These are phyloP conservation scores for Clitoria ternatea DNA, from an alignment of 306 rosid genomes.

Conservation along the genomic window DNA sequence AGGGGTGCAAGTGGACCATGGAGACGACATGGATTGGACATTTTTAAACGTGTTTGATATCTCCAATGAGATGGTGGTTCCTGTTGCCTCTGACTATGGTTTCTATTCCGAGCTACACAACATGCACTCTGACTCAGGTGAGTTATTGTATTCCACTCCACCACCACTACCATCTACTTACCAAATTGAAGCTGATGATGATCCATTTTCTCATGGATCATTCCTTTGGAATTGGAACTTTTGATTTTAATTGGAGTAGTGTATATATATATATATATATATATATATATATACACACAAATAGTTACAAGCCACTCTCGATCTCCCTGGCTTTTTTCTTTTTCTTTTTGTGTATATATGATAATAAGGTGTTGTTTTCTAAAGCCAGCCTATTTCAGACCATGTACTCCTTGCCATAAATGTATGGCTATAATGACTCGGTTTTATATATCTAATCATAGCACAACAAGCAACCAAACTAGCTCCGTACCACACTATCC, in stretches of 20 bases:
- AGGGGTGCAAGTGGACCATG: constrained; percentile 18
- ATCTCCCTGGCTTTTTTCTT: too few species aligned
- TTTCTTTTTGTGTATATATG: background rate
- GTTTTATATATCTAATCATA: background rate
- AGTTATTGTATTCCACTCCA: constrained; percentile 13
- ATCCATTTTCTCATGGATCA: constrained; percentile 33
- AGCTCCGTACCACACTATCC: too few species aligned
- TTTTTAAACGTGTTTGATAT: constrained; percentile 33
- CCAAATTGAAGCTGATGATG: background rate
- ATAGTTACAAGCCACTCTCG: too few species aligned
- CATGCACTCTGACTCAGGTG: constrained; percentile 41
- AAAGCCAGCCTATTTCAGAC: background rate
- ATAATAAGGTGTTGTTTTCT: background rate
- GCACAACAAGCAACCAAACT: background rate
- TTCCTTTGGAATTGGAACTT: constrained; percentile 59
- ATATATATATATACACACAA: too few species aligned
- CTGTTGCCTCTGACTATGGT: background rate
- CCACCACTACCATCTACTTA: background rate
- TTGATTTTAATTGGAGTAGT: too few species aligned
- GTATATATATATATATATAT: too few species aligned
- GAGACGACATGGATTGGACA: constrained; percentile 48
- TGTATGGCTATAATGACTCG: background rate
- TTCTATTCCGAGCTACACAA: constrained; percentile 26
- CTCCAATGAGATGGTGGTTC: background rate
- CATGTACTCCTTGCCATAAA: background rate